Base-by-base conservation (phyloP, 768 basidiomycete species). In the Boletellus ananiceps region DNA sequence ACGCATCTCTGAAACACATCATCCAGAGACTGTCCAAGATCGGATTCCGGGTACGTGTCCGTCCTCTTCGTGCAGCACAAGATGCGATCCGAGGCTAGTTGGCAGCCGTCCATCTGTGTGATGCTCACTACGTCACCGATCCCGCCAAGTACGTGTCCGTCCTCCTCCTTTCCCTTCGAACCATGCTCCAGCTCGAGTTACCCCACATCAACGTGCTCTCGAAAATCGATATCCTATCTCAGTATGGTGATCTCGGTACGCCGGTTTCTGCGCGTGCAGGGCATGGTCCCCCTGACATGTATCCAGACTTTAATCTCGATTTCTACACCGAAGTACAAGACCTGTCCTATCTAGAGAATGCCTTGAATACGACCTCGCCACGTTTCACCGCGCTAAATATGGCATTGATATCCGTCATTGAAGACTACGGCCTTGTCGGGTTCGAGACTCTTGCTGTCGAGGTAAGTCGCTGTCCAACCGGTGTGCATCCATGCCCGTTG, bases 321-420 rank as follows among this genome's bases (percentile, higher is more conserved):
- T 99, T 89, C 67, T 98, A 98, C 67, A 97, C 96, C 36, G 93
- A 99, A 69, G 96, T 96, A 0, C 93, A 96, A 68, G 95, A 99
- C 63, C 76, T 99, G 0, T 85, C 86, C 1, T 86, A 97, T 65
- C 80, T 99, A 18, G 82, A 90, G 56, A 85, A 84, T 54, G 71
- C 81, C 0, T 79, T 98, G 14, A 74, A 78, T 15, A 74, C 81
- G 0, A 63, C 81, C 1, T 78, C 86, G 0, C 82, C 85, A 1
- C 82, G 83, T 34, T 96, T 82, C 59, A 71, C 78, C 0, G 82
- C 83, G 8, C 70, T 99, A 39, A 98, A 97, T 65, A 82, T 87
- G 77, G 86, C 88, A 0, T 84, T 98, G 63, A 87, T 91, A 50
- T 93, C 88, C 13, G 67, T 98, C n/a, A 82, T 98, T 35, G 93